Evolutionary conservation across 78 protist genomes (phyloP), one percentile per base, ranked within the genome.

Genomic region (Cavenderia fasciculata): DNA sequence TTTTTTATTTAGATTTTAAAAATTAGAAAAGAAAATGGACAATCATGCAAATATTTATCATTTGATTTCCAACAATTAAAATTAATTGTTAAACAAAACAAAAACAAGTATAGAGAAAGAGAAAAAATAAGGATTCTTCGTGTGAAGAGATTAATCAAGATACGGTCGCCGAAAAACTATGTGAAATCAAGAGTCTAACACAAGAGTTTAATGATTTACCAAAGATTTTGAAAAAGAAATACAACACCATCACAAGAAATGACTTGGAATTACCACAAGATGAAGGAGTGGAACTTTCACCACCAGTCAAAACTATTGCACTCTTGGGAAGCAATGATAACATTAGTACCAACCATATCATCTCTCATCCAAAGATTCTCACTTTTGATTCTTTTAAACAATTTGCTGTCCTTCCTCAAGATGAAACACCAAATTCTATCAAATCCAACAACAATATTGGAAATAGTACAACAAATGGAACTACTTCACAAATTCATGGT

Each of bases 331-430:
- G 62, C 6, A 31, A 34, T n/a, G 34, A 27, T 14, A 41, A 40
- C 0, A 23, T 68, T 4, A 57, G 71, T 19, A 47, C 56, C 4
- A 14, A 31, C 12, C 36, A 63, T 47, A 33, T 63, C 47, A 40
- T 10, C 8, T 43, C 33, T 21, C 72, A 63, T 43, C 59, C 57
- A 49, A 52, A 82, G 57, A 82, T 57, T n/a, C 71, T 82, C 27
- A 82, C 66, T 0, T 82, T 52, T 23, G 90, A 82, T 31, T 82
- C 90, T 10, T 82, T 82, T 41, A 82, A 82, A 68, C 73, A 68
- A 56, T 82, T 69, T 57, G 43, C 84, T 7, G 66, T 49, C 25
- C 19, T n/a, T 27, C 23, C 25, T 51, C 27, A 38, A 23, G 63
- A 71, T 21, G 43, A 25, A n/a, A n/a, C n/a, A n/a, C n/a, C n/a